These are phyloP conservation scores for Penicillium argentinense DNA, from an alignment of 495 filamentous ascomycete species.

Conservation along the genomic window DNA sequence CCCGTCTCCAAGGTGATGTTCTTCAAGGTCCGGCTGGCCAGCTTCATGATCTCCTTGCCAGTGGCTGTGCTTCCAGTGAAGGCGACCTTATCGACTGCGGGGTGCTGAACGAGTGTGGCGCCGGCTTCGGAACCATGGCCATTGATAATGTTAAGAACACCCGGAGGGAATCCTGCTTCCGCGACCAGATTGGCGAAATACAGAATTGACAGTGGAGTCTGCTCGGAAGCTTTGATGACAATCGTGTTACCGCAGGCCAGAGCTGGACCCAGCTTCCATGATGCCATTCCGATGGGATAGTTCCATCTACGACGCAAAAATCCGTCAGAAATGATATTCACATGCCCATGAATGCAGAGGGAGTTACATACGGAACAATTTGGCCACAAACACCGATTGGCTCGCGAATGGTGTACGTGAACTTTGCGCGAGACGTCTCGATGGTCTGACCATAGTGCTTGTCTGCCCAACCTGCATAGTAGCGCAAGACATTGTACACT, in stretches of 20 bases:
- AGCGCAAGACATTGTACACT: not conserved
- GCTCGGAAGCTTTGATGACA: not conserved
- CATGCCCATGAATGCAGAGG: too few species aligned
- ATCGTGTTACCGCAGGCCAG: not conserved
- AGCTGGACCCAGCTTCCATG: not conserved
- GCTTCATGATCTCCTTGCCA: not conserved
- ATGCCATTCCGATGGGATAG: not conserved
- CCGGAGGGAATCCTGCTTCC: not conserved
- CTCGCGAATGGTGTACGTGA: constrained; percentile 3
- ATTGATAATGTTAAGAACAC: not conserved
- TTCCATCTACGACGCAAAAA: too few species aligned
- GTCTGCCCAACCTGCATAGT: constrained; percentile 9
- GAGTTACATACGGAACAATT: too few species aligned
- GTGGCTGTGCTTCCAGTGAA: not conserved
- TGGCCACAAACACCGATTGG: not conserved
- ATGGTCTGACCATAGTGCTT: constrained; percentile 5
- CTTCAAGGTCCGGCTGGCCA: not conserved
- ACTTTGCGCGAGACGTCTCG: not conserved
- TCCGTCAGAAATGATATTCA: too few species aligned
- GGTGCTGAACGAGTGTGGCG: not conserved
- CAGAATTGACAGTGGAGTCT: not conserved
- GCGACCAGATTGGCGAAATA: not conserved
- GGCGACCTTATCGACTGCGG: not conserved
- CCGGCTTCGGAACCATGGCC: not conserved
- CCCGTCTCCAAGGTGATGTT: not conserved